These are phyloP conservation scores for Cyphellophora attinorum DNA, from an alignment of 2,329 filamentous ascomycete genomes.

Conservation along the genomic window DNA sequence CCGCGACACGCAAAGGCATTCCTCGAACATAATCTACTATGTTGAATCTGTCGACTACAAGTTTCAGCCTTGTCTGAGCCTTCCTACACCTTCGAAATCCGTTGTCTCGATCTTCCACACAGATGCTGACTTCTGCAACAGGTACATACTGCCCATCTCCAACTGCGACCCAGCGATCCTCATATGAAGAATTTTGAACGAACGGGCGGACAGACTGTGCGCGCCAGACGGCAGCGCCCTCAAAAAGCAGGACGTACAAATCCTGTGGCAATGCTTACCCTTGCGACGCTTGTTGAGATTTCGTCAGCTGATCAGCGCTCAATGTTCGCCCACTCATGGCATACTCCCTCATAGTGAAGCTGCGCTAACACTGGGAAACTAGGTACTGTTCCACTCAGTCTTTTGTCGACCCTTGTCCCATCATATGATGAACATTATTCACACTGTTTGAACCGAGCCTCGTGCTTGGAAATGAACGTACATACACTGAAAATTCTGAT, in stretches of 20 bases:
- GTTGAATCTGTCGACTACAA: constrained; percentile 55
- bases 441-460: constrained; percentile 58
- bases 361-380: too few relatives aligned
- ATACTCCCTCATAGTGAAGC: too few relatives aligned
- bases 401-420: constrained; percentile 27
- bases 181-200: constrained; percentile 57
- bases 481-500: constrained; percentile 59
- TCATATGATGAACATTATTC: constrained; percentile 60
- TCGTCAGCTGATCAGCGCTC: constrained; percentile 57
- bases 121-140: constrained; percentile 12
- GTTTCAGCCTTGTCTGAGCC: constrained; percentile 63
- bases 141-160: constrained; percentile 14
- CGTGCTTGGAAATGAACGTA: constrained; percentile 48
- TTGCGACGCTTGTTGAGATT: constrained; percentile 57
- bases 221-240: constrained; percentile 41
- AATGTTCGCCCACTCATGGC: too few relatives aligned
- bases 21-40: constrained; percentile 57
- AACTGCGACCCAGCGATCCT: constrained; percentile 7
- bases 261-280: constrained; percentile 45
- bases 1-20: constrained; percentile 58
- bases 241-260: constrained; percentile 54
- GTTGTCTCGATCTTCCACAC: constrained; percentile 1
- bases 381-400: constrained; percentile 23
- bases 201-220: constrained; percentile 59
- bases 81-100: constrained; percentile 5